Percentiles rank a stretch among this genome's conserved stretches.
Evolutionary conservation across 2,329 filamentous ascomycete species (phyloP).

Genomic region (Meredithiella fracta): DNA sequence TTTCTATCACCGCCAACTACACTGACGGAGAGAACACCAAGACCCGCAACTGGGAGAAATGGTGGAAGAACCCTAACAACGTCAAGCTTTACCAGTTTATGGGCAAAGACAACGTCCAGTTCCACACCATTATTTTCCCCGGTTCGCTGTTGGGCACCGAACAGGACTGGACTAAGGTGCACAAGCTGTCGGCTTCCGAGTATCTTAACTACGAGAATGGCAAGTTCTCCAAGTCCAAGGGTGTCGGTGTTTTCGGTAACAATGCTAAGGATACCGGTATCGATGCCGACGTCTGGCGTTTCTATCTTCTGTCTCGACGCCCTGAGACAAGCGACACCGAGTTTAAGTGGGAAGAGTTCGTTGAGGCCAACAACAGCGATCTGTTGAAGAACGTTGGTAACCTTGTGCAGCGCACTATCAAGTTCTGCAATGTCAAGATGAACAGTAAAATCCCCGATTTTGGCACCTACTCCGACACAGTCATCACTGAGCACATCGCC

Average conservation of each 20-base stretch:
- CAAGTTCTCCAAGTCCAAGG: constrained; percentile 85
- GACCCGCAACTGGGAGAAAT: constrained; percentile 66
- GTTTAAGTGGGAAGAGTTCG: constrained; percentile 77
- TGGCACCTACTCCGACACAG: constrained; percentile 37
- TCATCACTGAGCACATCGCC: constrained; percentile 36
- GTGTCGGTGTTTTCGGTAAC: constrained; percentile 81
- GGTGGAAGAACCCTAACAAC: constrained; percentile 83
- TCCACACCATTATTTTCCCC: constrained; percentile 65
- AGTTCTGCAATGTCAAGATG: constrained; percentile 63
- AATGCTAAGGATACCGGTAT: constrained; percentile 77
- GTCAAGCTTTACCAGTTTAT: constrained; percentile 89
- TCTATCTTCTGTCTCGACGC: constrained; percentile 71
- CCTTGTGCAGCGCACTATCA: constrained; percentile 57
- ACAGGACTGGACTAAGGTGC: constrained; percentile 77
- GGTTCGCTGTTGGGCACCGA: constrained; percentile 68
- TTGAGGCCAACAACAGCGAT: constrained; percentile 74
- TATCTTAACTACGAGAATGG: constrained; percentile 73
- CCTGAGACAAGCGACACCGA: constrained; percentile 77
- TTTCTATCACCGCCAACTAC: constrained; percentile 86
- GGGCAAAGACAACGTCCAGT: constrained; percentile 59
- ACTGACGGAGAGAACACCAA: constrained; percentile 37
- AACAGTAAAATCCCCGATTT: constrained; percentile 48
- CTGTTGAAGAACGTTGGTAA: constrained; percentile 63
- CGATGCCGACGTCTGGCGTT: constrained; percentile 77
- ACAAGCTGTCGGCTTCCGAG: constrained; percentile 78